Percentiles rank a stretch among this genome's conserved stretches.
These are phyloP conservation scores for Saccharomyces hybrid DNA, from an alignment of 1,139 yeast species.

Conservation along the genomic window DNA sequence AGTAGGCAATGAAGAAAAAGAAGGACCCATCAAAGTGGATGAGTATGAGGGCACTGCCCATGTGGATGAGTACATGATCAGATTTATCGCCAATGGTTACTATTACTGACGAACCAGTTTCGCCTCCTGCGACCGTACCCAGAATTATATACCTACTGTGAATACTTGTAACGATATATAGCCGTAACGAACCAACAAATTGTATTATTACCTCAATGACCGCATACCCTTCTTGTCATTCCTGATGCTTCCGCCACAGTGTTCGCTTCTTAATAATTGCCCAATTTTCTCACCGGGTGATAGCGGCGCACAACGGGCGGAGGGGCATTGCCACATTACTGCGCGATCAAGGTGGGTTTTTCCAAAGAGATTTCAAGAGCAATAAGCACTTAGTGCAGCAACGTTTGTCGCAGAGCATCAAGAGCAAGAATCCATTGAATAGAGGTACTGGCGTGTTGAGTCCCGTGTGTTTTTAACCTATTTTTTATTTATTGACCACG, in stretches of 20 bases:
- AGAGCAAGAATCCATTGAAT: not conserved
- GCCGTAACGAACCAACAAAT: not conserved
- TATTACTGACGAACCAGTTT: conserved; percentile 34
- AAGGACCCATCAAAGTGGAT: conserved; percentile 27
- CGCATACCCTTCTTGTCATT: too few species aligned
- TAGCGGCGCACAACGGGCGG: not conserved
- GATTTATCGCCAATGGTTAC: conserved; percentile 77
- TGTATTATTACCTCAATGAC: not conserved
- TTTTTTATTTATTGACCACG: not conserved
- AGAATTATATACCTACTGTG: not conserved
- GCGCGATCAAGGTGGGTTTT: conserved; percentile 1
- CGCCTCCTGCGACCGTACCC: not conserved
- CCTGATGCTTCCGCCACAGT: too few species aligned
- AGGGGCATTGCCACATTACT: conserved; percentile 1
- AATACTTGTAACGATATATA: not conserved
- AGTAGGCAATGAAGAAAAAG: conserved; percentile 20
- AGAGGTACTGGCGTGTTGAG: not conserved
- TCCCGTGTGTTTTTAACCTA: not conserved
- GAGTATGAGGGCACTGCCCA: conserved; percentile 81
- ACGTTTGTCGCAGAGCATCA: not conserved
- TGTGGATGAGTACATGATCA: conserved; percentile 93
- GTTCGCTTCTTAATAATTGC: not conserved
- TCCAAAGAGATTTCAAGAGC: not conserved
- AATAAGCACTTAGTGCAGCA: not conserved
- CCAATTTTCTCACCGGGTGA: not conserved